A percentile compares a stretch with the other conserved stretches of the same genome.
Evolutionary conservation across 2,329 filamentous ascomycete species (phyloP).

Genomic region (Davidsoniella virescens): DNA sequence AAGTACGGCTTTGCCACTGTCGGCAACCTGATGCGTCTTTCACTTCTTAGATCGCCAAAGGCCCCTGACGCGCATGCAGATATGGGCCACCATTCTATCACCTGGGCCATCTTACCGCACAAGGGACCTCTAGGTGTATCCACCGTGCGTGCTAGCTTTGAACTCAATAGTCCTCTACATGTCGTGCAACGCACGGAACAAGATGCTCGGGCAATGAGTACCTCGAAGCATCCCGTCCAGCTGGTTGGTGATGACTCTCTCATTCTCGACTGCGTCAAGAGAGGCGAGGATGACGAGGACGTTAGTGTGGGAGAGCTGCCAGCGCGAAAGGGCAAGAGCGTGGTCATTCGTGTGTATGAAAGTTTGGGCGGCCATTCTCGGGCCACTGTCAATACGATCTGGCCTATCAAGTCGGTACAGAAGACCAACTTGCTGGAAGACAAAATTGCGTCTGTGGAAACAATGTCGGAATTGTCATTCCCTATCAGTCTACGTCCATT

Average conservation of each 20-base stretch:
- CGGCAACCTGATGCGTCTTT: constrained; percentile 79
- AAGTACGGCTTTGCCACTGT: constrained; percentile 91
- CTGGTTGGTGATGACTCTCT: constrained; percentile 52
- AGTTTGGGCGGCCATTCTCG: constrained; percentile 66
- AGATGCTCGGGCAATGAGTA: constrained; percentile 14
- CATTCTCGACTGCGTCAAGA: constrained; percentile 78
- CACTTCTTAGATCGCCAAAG: constrained; percentile 72
- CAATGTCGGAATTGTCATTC: constrained; percentile 31
- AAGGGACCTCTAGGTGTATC: constrained; percentile 50
- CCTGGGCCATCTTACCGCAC: constrained; percentile 84
- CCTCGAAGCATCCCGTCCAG: constrained; percentile 36
- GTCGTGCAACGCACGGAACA: constrained; percentile 14
- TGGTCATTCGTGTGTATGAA: constrained; percentile 79
- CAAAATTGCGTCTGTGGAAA: constrained; percentile 49
- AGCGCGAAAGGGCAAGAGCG: constrained; percentile 53
- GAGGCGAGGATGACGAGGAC: constrained; percentile 76
- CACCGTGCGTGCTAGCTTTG: constrained; percentile 70
- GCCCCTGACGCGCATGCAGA: constrained; percentile 87
- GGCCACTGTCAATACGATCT: constrained; percentile 50
- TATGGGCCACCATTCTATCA: constrained; percentile 77
- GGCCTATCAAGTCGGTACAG: constrained; percentile 59
- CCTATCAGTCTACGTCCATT: constrained; percentile 57
- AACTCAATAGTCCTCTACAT: constrained; percentile 72
- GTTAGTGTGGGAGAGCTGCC: constrained; percentile 46
- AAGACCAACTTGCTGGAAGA: constrained; percentile 87